Evolutionary conservation across 225 moss, liverwort and hornwort genomes (phyloP), one percentile per base, ranked within the genome.

Genomic region (Marchantia paleacea): DNA sequence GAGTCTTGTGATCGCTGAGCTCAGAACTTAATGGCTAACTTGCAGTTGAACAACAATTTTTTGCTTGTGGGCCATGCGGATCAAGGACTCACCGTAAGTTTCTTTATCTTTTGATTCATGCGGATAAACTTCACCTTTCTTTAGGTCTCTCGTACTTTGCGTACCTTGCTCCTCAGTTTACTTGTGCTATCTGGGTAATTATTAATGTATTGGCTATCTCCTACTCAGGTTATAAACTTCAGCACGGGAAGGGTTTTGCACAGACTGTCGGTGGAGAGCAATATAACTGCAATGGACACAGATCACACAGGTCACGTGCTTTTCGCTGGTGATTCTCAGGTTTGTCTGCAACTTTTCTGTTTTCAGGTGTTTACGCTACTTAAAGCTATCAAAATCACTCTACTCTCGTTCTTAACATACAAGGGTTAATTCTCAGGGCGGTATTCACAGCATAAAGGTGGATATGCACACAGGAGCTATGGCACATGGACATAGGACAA

Each of bases 261-360:
- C 60, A 95, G 92, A 83, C 88, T 95, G 24, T 89, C 92, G 39
- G 90, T 94, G 49, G 92, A 95, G 73, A 92, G 86, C 81, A 95
- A 94, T 62, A 89, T 99, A 26, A 99, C 97, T 49, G 93, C 95
- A 20, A 86, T 95, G 85, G 97, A 99, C 80, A 90, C 90, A 24
- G 94, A 94, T 80, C 83, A 88, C 75, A 90, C 89, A 3, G 97
- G 97, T 64, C 90, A 93, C 71, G 80, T 92, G 64, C 85, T 99
- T 50, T 99, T 99, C 72, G 97, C 93, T 81, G 97, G 97, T 52
- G 97, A 99, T 79, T 89, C 95, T n/a, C 87, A 92, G 82, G 88
- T 88, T 52, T 39, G 82, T 79, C 62, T 55, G 12, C 24, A 60
- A 63, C 29, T 55, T 52, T 13, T 75, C 55, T 22, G 26, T 26